Percentiles rank a stretch among this genome's conserved stretches.
phyloP scores from a whole-genome alignment of 352 stramenopile genomes.

The Pythium graminicola region DNA sequence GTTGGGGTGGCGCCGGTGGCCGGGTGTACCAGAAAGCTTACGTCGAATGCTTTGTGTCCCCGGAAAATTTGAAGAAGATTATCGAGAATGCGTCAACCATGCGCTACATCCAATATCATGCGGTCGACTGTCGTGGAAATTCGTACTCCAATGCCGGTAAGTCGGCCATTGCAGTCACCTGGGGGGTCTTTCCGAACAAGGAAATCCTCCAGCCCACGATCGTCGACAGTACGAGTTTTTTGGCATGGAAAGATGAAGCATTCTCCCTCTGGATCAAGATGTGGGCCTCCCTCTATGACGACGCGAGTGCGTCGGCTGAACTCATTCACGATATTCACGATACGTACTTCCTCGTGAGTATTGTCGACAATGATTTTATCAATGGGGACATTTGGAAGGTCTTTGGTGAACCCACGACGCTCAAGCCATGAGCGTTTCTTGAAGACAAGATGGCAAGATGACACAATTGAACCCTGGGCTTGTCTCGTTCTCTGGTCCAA shows the following conservation, averaged over 20 bases:
- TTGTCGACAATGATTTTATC: slow-evolving; percentile 98
- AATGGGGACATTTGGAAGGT: slow-evolving; percentile 83
- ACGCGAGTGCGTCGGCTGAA: slow-evolving; percentile 80
- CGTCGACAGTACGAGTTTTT: slow-evolving; percentile 96
- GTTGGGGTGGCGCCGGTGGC: slow-evolving; percentile 94
- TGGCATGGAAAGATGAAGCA: slow-evolving; percentile 95
- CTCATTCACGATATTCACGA: slow-evolving; percentile 95
- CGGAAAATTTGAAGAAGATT: slow-evolving; percentile 88
- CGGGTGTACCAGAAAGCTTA: slow-evolving; percentile 99
- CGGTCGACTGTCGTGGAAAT: slow-evolving; percentile 85
- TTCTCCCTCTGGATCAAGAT: slow-evolving; percentile 95
- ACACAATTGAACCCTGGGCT: too few species aligned
- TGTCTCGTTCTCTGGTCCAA: slow-evolving; percentile 15
- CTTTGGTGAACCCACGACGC: slow-evolving; percentile 31
- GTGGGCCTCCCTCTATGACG: slow-evolving; percentile 96
- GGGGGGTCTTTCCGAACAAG: slow-evolving; percentile 97
- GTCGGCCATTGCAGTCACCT: slow-evolving; percentile 95
- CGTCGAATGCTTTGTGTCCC: slow-evolving; percentile 97
- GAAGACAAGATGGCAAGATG: too few species aligned
- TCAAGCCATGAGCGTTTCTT: too few species aligned
- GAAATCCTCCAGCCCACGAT: slow-evolving; percentile 96
- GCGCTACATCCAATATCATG: slow-evolving; percentile 85
- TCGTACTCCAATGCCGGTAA: slow-evolving; percentile 88
- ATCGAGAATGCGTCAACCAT: slow-evolving; percentile 84
- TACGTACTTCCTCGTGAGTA: slow-evolving; percentile 96